These are phyloP conservation scores for Aphanomyces stellatus DNA, from an alignment of 352 stramenopile genomes.

Conservation along the genomic window DNA sequence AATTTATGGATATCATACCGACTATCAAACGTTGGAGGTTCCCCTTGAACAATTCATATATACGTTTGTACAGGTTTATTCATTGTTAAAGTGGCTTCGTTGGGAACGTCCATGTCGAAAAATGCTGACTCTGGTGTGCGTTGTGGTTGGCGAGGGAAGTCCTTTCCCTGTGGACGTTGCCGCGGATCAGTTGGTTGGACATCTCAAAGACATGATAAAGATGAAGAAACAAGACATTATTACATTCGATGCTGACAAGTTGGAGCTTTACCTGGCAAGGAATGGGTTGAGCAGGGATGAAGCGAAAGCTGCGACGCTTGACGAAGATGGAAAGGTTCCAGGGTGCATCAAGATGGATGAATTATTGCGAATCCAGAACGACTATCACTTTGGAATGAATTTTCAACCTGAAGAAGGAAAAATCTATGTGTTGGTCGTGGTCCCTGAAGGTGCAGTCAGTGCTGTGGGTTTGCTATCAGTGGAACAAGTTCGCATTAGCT, in stretches of 20 bases:
- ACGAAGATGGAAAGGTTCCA: neutral
- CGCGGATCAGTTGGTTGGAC: neutral
- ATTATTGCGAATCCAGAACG: neutral
- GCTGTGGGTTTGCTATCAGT: neutral
- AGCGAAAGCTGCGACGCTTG: neutral
- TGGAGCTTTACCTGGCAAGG: neutral
- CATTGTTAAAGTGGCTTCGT: neutral
- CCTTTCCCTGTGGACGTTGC: neutral
- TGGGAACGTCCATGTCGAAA: neutral
- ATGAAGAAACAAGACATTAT: neutral
- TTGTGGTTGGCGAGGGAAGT: constrained; percentile 1
- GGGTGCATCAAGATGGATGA: neutral
- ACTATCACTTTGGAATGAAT: constrained; percentile 6
- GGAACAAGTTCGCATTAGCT: neutral
- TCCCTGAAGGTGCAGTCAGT: neutral
- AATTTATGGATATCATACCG: neutral
- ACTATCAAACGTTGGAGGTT: neutral
- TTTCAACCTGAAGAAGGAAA: constrained; percentile 2
- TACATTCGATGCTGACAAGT: neutral
- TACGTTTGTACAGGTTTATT: neutral
- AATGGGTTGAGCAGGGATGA: neutral
- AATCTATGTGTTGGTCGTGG: constrained; percentile 3
- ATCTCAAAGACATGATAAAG: constrained; percentile 5
- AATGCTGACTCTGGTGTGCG: constrained; percentile 1
- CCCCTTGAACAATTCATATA: neutral